Base-by-base conservation (phyloP, 495 filamentous ascomycete species). In the Bacidia rubella region DNA sequence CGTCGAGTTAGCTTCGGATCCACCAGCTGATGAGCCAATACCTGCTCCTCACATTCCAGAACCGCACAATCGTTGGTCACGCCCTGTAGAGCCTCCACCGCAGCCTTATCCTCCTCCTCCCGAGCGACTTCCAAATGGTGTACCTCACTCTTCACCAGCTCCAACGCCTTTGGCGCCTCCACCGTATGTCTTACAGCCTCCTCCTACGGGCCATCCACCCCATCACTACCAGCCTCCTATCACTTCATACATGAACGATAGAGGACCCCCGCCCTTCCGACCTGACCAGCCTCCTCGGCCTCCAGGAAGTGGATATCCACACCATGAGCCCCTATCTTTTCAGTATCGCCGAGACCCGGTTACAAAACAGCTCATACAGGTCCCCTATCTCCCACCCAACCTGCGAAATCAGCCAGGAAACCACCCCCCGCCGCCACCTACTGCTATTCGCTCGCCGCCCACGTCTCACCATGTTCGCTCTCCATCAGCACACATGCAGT, bases 11-110 rank as follows among this genome's bases (percentile, higher is more conserved):
- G 15, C 51, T 27, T 26, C 60, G 4, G 41, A 50, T 17, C 51
- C 54, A 26, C 41, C 60, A 32, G 26, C 54, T 11, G 2, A 22
- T 22, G 15, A 21, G 44, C 44, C 29, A 15, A 35, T 26, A 24
- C 20, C 44, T 47, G 44, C 21, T 21, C 44, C 44, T 20, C 21
- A 47, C 9, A 47, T 23, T 9, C 57, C 60, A 11, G 64, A 66
- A 23, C 54, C 57, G 26, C 70, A 63, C 32, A 57, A 56, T 15
- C 65, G 65, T 32, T 74, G 71, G 71, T 56, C 66, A 32, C 47
- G 35, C 22, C 54, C 40, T 45, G 27, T 53, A 26, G 45, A 21
- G 32, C 48, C 51, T n/a, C n/a, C n/a, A 24, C 43, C 47, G 19
- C 47, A 26, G 15, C 42, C 17, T 20, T 45, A 39, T 47, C 47